Conservation (phyloP, 352 stramenopile species). For the Phytophthora agathidicida region DNA sequence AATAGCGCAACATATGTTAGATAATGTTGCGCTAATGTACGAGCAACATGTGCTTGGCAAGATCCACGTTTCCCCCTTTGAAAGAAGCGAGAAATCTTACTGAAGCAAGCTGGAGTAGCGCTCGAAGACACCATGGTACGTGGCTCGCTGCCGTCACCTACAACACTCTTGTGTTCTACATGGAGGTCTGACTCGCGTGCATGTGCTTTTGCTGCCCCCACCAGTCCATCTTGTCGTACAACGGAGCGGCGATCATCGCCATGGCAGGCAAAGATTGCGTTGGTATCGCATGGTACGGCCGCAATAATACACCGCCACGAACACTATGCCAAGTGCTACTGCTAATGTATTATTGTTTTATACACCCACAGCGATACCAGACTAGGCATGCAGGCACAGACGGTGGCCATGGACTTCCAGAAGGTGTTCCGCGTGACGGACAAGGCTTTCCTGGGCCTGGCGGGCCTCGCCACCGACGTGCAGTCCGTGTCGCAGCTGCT, state of each 20-base stretch:
- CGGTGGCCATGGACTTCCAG: conserved; percentile 97
- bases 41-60: conserved; percentile 23
- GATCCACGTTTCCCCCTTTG: conserved; percentile 18
- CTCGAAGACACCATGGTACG: conserved; percentile 40
- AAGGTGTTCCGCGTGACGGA: conserved; percentile 99
- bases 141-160: not conserved
- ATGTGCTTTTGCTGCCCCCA: not conserved
- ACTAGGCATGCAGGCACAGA: conserved; percentile 97
- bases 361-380: conserved; percentile 89
- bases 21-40: not conserved
- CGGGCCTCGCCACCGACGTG: conserved; percentile 98
- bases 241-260: conserved; percentile 98
- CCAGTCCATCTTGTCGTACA: conserved; percentile 95
- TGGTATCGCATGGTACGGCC: conserved; percentile 93
- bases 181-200: not conserved
- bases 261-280: conserved; percentile 99
- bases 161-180: not conserved
- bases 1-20: too few relatives aligned
- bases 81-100: conserved; percentile 35
- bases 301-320: not conserved
- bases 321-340: not conserved
- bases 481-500: conserved; percentile 97
- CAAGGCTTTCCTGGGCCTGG: conserved; percentile 95
- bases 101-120: conserved; percentile 1
- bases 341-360: conserved; percentile 7